Evolutionary conservation across 2,329 filamentous ascomycete species (phyloP), one percentile per base, ranked within the genome.

Genomic region (Trichoderma sp.): DNA sequence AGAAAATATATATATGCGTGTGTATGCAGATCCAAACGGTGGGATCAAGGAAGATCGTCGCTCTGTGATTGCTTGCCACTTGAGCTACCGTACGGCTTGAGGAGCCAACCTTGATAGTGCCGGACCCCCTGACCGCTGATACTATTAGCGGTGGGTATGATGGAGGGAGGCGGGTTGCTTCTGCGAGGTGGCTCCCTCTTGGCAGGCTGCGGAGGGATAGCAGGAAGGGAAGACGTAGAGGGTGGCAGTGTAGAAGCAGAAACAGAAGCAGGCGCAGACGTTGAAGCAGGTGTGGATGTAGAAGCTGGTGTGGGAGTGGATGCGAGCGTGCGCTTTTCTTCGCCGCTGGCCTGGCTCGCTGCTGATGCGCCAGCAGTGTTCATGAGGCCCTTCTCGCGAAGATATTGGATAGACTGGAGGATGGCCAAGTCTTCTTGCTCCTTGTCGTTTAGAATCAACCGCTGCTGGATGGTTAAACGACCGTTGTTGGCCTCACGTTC

Each of bases 381-480:
- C 79, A 88, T 83, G 64, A 87, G 78, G n/a, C 87, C 88, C 78
- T 86, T 88, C 58, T 89, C 84, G 74, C 88, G 87, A 73, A 91
- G 84, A 75, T 91, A 90, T 76, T 91, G 87, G 73, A 92, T 89
- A 6, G 88, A 89, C 78, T 90, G 88, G 68, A 92, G 85, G 73
- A 91, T 87, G 9, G 88, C 87, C 75, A 91, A 82, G 77, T 92
- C 90, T 76, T 91, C 88, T 77, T 91, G 88, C 73, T 91, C 88
- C 77, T 91, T 90, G 78, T 91, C 90, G 82, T 91, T 91, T 68
- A 91, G 82, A 72, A 88, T 85, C 69, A 92, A 81, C 55, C 90
- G 88, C 78, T 92, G 90, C 79, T 89, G 87, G 69, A 91, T 85
- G 5, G 90, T 91, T 81, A 91, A 86, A 65, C 88, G 87, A 61